Percentiles rank a stretch among this genome's conserved stretches.
These are phyloP conservation scores for Lophiotrema nucula DNA, from an alignment of 495 filamentous ascomycete genomes.

Conservation along the genomic window DNA sequence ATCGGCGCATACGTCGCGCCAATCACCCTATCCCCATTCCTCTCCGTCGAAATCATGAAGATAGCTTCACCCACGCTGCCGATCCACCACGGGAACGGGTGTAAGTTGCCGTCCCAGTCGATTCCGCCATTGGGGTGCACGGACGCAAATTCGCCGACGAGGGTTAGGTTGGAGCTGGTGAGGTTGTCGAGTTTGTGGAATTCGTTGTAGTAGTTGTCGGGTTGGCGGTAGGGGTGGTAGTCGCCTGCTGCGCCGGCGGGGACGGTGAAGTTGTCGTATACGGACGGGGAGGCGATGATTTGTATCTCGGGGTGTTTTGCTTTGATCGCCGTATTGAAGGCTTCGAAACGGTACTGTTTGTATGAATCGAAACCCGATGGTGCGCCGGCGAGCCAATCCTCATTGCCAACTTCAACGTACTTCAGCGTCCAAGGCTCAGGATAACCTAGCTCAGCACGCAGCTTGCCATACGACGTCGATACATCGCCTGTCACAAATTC, in stretches of 20 bases:
- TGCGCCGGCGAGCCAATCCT: slow-evolving; percentile 50
- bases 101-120: slow-evolving; percentile 23
- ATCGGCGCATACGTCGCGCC: slow-evolving; percentile 45
- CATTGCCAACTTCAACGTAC: slow-evolving; percentile 57
- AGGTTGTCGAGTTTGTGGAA: slow-evolving; percentile 34
- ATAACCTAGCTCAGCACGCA: slow-evolving; percentile 50
- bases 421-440: slow-evolving; percentile 50
- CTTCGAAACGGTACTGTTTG: slow-evolving; percentile 44
- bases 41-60: slow-evolving; percentile 35
- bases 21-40: slow-evolving; percentile 39
- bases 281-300: slow-evolving; percentile 13
- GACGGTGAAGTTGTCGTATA: slow-evolving; percentile 21
- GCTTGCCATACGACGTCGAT: slow-evolving; percentile 44
- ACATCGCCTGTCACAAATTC: slow-evolving; percentile 35
- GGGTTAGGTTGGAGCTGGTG: slow-evolving; percentile 25
- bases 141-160: slow-evolving; percentile 35
- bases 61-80: slow-evolving; percentile 37
- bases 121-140: slow-evolving; percentile 31
- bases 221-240: slow-evolving; percentile 34
- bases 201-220: slow-evolving; percentile 41
- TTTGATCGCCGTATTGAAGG: slow-evolving; percentile 51
- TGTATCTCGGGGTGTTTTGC: slow-evolving; percentile 50
- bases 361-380: slow-evolving; percentile 39
- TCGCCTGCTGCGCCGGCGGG: slow-evolving; percentile 13
- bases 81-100: slow-evolving; percentile 31